Base-by-base conservation (phyloP, 176 grass and related monocot genomes). In the Alloteropsis semialata region DNA sequence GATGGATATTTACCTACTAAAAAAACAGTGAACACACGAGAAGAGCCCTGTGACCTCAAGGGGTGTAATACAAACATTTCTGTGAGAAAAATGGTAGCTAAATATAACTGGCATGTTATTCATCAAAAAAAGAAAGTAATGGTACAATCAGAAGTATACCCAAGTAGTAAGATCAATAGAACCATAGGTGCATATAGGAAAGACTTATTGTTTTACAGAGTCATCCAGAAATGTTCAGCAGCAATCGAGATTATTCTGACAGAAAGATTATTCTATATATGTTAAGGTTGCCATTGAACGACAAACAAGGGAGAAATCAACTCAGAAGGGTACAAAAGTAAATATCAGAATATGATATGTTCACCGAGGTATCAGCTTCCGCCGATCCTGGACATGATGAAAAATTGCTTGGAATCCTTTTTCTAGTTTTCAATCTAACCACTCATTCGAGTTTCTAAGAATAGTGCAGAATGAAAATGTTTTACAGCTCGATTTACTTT, bases 271-370 rank as follows among this genome's bases (percentile, higher is more conserved):
- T 42, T 25, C 7, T 12, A 74, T 34, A n/a, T n/a, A 78, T 38
- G 32, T 61, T 85, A 61, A 71, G 48, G 38, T 61, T 62, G 42
- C 12, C 42, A 42, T n/a, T 32, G 54, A 62, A 80, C 58, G 54
- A 33, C 8, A 80, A 63, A 19, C 3, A 44, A n/a, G n/a, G 19
- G 55, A 79, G 42, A 86, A 43, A 86, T 65, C 67, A 86, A 80
- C 67, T 42, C n/a, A 44, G 58, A 81, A 46, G 57, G 37, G 27
- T 3, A 45, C 29, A 54, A 28, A 45, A 57, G 7, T 56, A 69
- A 38, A 61, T 51, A 85, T 29, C 10, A 62, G 19, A 73, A 73
- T 11, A 72, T 13, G 6, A 53, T 13, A 76, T 48, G 29, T 69
- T 43, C 41, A 53, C 29, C 50, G 21, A 79, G 76, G 24, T 62